These are phyloP conservation scores for Schwanniomyces sp. DNA, from an alignment of 805 yeast genomes.

Conservation along the genomic window DNA sequence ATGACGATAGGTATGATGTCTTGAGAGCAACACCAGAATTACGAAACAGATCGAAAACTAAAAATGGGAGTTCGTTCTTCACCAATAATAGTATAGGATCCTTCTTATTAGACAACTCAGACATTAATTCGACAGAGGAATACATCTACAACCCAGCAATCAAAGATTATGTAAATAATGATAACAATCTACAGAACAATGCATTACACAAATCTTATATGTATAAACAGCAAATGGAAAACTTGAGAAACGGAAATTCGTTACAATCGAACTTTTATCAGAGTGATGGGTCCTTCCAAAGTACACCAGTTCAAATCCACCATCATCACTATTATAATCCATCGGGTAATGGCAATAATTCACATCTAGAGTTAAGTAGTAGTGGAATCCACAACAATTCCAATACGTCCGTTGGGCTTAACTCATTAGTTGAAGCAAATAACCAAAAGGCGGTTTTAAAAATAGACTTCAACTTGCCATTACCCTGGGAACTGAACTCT, in stretches of 20 bases:
- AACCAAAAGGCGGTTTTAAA: neutral
- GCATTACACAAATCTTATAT: constrained; percentile 13
- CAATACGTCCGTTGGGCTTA: neutral
- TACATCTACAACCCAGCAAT: constrained; percentile 15
- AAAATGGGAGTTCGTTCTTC: constrained; percentile 12
- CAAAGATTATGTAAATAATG: constrained; percentile 11
- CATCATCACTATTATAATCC: constrained; percentile 47
- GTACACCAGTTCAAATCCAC: constrained; percentile 30
- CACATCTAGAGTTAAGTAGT: neutral
- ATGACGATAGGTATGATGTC: neutral
- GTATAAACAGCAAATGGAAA: constrained; percentile 10
- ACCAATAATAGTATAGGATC: constrained; percentile 13
- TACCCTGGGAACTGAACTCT: constrained; percentile 57
- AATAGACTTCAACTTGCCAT: constrained; percentile 38
- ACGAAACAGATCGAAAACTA: constrained; percentile 3
- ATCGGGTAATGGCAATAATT: neutral
- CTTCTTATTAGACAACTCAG: constrained; percentile 8
- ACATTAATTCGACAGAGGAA: constrained; percentile 7
- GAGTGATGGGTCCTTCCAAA: constrained; percentile 2
- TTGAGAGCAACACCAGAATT: neutral
- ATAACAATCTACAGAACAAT: constrained; percentile 3
- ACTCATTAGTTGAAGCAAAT: neutral
- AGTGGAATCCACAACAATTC: neutral
- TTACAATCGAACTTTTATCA: neutral
- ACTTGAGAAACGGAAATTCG: neutral